These are phyloP conservation scores for Rhodotorula taiwanensis DNA, from an alignment of 768 basidiomycete species.

Conservation along the genomic window DNA sequence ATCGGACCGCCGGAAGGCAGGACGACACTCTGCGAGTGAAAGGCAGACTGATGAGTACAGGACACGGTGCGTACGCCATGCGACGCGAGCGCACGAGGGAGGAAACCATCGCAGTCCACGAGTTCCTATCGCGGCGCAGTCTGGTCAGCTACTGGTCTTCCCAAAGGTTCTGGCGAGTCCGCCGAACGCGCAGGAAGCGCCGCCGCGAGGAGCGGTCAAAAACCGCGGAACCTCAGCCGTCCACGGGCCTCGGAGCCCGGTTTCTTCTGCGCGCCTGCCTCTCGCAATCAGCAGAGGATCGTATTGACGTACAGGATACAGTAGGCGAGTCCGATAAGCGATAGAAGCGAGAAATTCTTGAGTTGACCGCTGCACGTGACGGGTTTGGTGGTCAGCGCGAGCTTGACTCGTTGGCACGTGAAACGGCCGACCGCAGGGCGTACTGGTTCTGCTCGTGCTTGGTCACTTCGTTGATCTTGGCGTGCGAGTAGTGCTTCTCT, in stretches of 20 bases:
- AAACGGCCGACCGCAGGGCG: neutral
- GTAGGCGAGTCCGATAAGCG: conserved; percentile 18
- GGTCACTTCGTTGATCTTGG: conserved; percentile 5
- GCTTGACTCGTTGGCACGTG: no score
- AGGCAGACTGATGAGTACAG: no score
- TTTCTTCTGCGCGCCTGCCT: no score
- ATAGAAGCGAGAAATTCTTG: conserved; percentile 26
- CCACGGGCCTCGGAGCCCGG: no score
- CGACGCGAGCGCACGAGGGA: no score
- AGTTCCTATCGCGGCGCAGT: conserved; percentile 1
- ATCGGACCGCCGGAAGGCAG: conserved; percentile 33
- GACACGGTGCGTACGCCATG: no score
- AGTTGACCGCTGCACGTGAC: conserved; percentile 24
- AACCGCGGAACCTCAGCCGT: no score
- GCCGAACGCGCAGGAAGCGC: no score
- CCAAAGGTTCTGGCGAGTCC: no score
- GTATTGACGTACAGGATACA: neutral
- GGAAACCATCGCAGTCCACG: conserved; percentile 31
- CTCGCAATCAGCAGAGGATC: neutral
- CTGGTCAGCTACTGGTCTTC: no score
- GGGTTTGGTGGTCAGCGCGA: no score
- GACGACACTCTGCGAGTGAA: neutral
- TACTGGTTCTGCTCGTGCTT: conserved; percentile 21
- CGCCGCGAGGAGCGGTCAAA: no score
- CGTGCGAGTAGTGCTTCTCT: conserved; percentile 3